Evolutionary conservation across 306 rosid genomes (phyloP), one percentile per base, ranked within the genome.

Genomic region (Herpetospermum pedunculosum): DNA sequence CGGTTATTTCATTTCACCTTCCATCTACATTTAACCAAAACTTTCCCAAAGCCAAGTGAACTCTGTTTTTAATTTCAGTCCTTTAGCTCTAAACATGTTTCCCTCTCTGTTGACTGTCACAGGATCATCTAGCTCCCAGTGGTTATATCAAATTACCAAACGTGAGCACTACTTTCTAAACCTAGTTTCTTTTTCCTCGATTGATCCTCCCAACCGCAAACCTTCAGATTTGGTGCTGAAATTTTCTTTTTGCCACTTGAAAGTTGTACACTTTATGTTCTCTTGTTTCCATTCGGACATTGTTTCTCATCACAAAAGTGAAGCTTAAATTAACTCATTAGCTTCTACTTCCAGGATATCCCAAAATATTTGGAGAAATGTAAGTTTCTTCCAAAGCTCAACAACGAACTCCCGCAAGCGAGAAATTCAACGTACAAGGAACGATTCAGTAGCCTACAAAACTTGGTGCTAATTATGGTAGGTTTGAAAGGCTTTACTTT

Each of bases 91-190:
- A 43, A 46, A 70, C 23, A 70, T 30, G 29, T 30, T 18, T 28
- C 10, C n/a, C 46, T 19, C 54, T 73, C 73, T 62, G 47, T 32
- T 74, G 49, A 52, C 15, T 23, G 53, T 67, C 87, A 84, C 88
- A 92, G 98, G 82, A 87, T 67, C 85, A 81, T 75, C 80, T 92
- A 67, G 92, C 95, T 82, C 98, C 96, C 21, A 92, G 87, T 75
- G 92, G 90, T 58, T 90, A 88, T 83, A 30, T 90, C 58, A 92
- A 92, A 85, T 80, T 92, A 70, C 96, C 98, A 32, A 88, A 82
- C 5, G 98, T 92, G 84, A 87, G 95, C 84, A 21, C 38, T 19
- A 57, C 21, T 75, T 37, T 37, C 63, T 71, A 57, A 46, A 38
- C 10, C 57, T 12, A 23, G 19, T 9, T 43, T 26, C 29, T 9